Evolutionary conservation across 2,329 filamentous ascomycete species (phyloP), one percentile per base, ranked within the genome.

Genomic region (Fusarium fracticaudum): DNA sequence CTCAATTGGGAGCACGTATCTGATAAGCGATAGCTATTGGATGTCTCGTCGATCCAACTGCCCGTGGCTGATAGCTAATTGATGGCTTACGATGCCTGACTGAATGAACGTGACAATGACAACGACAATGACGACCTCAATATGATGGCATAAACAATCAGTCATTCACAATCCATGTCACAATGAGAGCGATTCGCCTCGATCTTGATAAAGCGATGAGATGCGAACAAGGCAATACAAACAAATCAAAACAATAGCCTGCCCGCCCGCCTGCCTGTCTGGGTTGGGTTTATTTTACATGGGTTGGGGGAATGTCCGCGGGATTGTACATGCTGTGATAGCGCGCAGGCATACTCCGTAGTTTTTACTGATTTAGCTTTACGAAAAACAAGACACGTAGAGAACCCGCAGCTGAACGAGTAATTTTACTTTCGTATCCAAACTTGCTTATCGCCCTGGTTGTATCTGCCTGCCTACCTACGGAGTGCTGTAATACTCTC

Each of bases 21-120:
- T 55, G 44, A 53, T 60, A 62, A 43, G 26, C 45, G 35, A 58
- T 60, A 51, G 41, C 48, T 43, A 75, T 62, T 64, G 50, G 61
- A 29, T 63, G 60, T 48, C 54, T 64, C 44, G 43, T 69, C 40
- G 61, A 47, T 59, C 18, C 13, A 60, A 60, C 60, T 48, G 37
- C 53, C 58, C 60, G 58, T 78, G 68, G 64, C 76, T 74, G 74
- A 77, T 60, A 63, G 63, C 55, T 59, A 33, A 50, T 41, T 75
- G 57, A 77, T 70, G 64, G 59, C 47, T 69, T 48, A 62, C 47
- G 47, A 53, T 61, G 41, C 53, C 35, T 48, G 48, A 54, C 35
- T 55, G 51, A 55, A 24, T 41, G 35, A 55, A 18, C 20, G 24
- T 41, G 51, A 40, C 35, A 40, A 40, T 45, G 31, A 37, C 55